A percentile compares a stretch with the other conserved stretches of the same genome.
These are phyloP conservation scores for Gossypium gossypioides DNA, from an alignment of 441 rosid species.

Conservation along the genomic window DNA sequence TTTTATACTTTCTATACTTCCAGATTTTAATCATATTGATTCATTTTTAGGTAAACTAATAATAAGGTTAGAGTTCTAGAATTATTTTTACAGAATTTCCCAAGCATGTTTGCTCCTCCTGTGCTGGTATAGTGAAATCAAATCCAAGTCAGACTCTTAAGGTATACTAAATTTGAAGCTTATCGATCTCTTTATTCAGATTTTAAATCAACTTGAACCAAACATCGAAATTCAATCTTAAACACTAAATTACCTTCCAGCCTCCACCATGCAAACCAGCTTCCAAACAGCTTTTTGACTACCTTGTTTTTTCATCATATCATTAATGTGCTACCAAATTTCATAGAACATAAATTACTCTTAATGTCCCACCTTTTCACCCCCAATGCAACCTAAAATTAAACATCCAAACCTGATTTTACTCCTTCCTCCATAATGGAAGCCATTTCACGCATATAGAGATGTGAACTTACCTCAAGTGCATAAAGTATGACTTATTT, in stretches of 20 bases:
- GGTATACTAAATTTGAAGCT: slow-evolving; percentile 1
- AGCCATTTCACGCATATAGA: not conserved
- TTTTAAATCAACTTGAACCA: not conserved
- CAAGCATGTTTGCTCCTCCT: not conserved
- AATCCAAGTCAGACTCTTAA: not conserved
- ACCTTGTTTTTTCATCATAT: not conserved
- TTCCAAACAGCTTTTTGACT: not conserved
- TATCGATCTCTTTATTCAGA: not conserved
- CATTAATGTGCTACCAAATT: not conserved
- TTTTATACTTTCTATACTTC: not conserved
- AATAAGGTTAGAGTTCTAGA: not conserved
- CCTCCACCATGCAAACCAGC: not conserved
- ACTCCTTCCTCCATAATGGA: not conserved
- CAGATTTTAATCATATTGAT: not conserved
- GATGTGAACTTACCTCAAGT: not conserved
- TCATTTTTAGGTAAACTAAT: not conserved
- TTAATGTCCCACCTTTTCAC: not conserved
- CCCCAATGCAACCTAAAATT: not conserved
- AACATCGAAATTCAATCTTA: not conserved
- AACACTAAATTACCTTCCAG: not conserved
- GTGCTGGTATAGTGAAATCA: not conserved
- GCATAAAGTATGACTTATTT: not conserved
- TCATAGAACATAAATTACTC: not conserved
- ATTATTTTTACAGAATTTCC: not conserved
- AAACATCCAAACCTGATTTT: not conserved